Base-by-base conservation (phyloP, 2,329 filamentous ascomycete species). In the Paecilomyces niveus region DNA sequence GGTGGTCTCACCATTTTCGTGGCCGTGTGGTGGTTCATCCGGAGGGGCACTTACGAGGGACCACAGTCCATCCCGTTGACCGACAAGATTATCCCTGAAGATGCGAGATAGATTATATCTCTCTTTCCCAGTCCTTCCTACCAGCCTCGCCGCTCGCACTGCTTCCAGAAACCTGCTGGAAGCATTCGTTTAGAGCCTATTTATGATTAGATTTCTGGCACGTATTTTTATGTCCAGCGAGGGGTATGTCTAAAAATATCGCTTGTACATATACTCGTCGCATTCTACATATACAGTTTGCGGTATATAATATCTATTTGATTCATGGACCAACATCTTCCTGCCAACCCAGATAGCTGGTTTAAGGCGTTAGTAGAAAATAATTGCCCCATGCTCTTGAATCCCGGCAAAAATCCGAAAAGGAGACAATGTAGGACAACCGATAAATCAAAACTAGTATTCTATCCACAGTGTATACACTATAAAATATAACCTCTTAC, bases 1-100 rank as follows among this genome's bases (percentile, higher is more conserved):
- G 81, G 80, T 11, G 81, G 80, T 1, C 69, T 83, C 60, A 81
- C 79, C 0, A 71, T 82, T 10, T 74, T 84, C 45, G 73, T 83
- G 1, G 73, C 69, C 0, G 61, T 73, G 1, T 83, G 80, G 78
- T 82, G 71, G 70, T 66, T 75, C 54, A 32, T 74, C 57, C 68
- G 70, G 58, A 65, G 65, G 61, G 59, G 62, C 10, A 63, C 65
- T 5, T 76, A 76, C 55, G 67, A 69, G 21, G 74, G 74, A 2
- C 73, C 74, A 0, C 72, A 71, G 59, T 66, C 68, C 52, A 67
- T 74, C 29, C 71, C 72, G 2, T 61, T 73, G 59, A 69, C 67
- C 3, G 71, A 74, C 62, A 70, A 70, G 60, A 63, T 63, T 13
- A 26, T 74, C 26, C 55, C 67, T 39, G 68, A 70, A 7, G 71